phyloP scores from a whole-genome alignment of 1,284 basidiomycete species.

The Chondrostereum purpureum region DNA sequence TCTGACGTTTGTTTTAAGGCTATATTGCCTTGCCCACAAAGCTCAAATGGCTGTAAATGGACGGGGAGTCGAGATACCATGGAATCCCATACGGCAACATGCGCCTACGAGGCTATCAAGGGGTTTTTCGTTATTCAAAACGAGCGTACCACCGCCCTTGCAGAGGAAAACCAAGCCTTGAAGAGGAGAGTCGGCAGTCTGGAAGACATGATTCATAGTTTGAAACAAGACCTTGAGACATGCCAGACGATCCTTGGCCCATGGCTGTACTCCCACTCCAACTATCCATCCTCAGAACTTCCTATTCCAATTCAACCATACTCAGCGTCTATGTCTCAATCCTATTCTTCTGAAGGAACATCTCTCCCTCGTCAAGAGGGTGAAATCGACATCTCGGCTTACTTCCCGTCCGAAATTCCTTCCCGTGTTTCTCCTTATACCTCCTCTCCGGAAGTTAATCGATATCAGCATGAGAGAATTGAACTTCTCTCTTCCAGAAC shows the following conservation, averaged over 20 bases:
- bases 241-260: slow-evolving; percentile 54
- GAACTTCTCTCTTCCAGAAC: neutral
- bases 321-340: slow-evolving; percentile 15
- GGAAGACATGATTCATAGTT: slow-evolving; percentile 41
- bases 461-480: neutral
- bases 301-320: slow-evolving; percentile 18
- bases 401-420: neutral
- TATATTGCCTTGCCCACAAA: slow-evolving; percentile 42
- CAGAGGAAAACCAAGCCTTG: slow-evolving; percentile 56
- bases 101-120: slow-evolving; percentile 58
- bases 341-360: slow-evolving; percentile 2
- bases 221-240: slow-evolving; percentile 45
- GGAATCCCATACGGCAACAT: slow-evolving; percentile 38
- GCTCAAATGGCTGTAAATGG: slow-evolving; percentile 49
- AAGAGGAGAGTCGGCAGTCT: slow-evolving; percentile 45
- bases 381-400: neutral
- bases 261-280: slow-evolving; percentile 34
- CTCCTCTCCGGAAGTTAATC: neutral
- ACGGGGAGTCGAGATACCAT: slow-evolving; percentile 37
- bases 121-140: slow-evolving; percentile 50
- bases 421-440: no score
- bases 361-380: neutral
- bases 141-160: slow-evolving; percentile 35
- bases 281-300: slow-evolving; percentile 14
- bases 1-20: slow-evolving; percentile 29